A percentile compares a stretch with the other conserved stretches of the same genome.
phyloP scores from a whole-genome alignment of 106 monocot species.

The Acorus gramineus region DNA sequence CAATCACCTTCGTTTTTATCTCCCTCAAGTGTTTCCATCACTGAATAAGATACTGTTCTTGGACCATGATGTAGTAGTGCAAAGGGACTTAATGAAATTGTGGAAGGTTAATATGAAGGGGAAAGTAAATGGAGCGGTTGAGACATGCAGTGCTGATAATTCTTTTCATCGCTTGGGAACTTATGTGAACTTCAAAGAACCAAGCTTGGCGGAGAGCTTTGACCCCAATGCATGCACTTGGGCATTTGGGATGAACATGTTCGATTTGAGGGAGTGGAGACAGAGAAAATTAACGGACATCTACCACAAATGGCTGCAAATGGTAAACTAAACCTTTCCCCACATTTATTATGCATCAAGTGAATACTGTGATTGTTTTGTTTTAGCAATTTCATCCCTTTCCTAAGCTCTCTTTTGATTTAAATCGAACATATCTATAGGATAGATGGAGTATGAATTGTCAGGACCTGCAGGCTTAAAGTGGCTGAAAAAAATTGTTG shows the following conservation, averaged over 20 bases:
- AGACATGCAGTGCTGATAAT: slow-evolving; percentile 6
- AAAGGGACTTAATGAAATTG: slow-evolving; percentile 12
- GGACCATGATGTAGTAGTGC: slow-evolving; percentile 15
- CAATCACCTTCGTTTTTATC: slow-evolving; percentile 15
- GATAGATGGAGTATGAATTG: too few species aligned
- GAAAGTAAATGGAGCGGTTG: slow-evolving; percentile 16
- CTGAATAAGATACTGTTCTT: slow-evolving; percentile 15
- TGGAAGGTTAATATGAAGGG: slow-evolving; percentile 12
- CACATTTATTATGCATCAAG: too few species aligned
- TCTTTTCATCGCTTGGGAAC: slow-evolving; percentile 9
- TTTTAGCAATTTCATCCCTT: too few species aligned
- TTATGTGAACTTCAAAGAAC: slow-evolving; percentile 10
- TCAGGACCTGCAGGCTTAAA: too few species aligned
- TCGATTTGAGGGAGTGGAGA: slow-evolving; percentile 16
- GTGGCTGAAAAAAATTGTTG: too few species aligned
- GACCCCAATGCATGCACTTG: slow-evolving; percentile 10
- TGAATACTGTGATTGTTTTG: too few species aligned
- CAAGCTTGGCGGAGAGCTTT: slow-evolving; percentile 4
- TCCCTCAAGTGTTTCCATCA: slow-evolving; percentile 12
- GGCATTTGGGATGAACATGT: slow-evolving; percentile 22
- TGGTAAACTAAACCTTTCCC: slow-evolving; percentile 3
- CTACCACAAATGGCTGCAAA: slow-evolving; percentile 13
- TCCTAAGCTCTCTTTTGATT: too few species aligned
- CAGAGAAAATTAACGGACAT: slow-evolving; percentile 6
- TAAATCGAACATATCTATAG: too few species aligned